Base-by-base conservation (phyloP, 139 green algal genomes). In the Chlamydomonas sphaeroides region DNA sequence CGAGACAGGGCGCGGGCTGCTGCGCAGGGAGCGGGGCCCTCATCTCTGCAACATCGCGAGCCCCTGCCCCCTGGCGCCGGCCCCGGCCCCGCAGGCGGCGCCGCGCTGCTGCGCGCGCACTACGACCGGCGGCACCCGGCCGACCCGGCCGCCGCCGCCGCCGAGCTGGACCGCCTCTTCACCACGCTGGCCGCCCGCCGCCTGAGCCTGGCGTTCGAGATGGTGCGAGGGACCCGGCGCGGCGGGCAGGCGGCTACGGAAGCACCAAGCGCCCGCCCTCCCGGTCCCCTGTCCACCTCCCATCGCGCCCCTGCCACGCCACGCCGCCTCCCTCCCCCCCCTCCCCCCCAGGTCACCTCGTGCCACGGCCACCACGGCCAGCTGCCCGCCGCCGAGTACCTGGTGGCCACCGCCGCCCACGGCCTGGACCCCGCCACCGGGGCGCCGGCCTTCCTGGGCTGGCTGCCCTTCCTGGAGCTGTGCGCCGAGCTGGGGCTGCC, bases 341-440 rank as follows among this genome's bases (percentile, higher is more conserved):
- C 56, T 32, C 39, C 66, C 25, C 39, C 38, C 39, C 39, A 80
- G 72, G 72, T 73, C 20, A 74, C 76, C 32, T 23, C 39, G 53
- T 89, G 84, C 38, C 89, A 92, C 51, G 90, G 88, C 68, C 88
- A 93, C 72, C 90, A 93, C 65, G 90, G 90, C 3, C 90, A 93
- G 69, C 66, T 92, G 32, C 90, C 90, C 28, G 77, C 71, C 25
- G 90, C 85, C 4, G 90, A 93, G 79, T 92, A 93, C 68, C 88
- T 93, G 30, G 90, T 93, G 1, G 53, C 90, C 21, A 93, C 90
- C 36, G 85, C 80, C 33, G 89, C 89, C 0, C 89, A 92, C 63
- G 78, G 45, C 14, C 5, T 79, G 38, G 73, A 88, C 36, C 51
- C 72, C 7, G 56, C 28, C 53, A 80, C 72, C 56, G 56, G 36